Evolutionary conservation across 495 filamentous ascomycete genomes (phyloP), one percentile per base, ranked within the genome.

Genomic region (Podospora bellae-mahoneyi): DNA sequence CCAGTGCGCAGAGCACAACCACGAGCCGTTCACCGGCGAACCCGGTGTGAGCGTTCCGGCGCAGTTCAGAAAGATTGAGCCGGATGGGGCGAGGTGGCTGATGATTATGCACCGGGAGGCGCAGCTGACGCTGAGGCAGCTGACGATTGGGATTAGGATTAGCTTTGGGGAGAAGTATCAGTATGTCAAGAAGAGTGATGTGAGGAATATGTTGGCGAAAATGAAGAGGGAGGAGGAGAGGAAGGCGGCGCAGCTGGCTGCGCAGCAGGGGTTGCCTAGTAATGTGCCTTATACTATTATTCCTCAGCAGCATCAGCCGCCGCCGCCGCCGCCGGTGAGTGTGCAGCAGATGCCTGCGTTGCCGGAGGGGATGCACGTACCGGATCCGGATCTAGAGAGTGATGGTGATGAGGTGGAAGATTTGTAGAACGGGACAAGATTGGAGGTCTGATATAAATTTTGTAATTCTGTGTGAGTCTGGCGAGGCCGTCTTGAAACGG

Each of bases 141-240:
- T 78, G 62, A 78, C 76, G 39, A 77, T 78, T 27, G 76, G 76
- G 5, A 66, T 78, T 18, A 66, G 76, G 39, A 75, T 78, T 66
- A 75, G 73, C 48, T 78, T 78, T 64, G 76, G 75, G 27, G 76
- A 78, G 58, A 78, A 78, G 75, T 78, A 78, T 64, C 76, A 78
- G 72, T 78, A 78, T 57, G 76, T 78, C 62, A 77, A 78, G 64
- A 73, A 77, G 72, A 68, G 58, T 55, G 76, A 78, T 44, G 75
- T 78, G 32, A 63, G 76, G 19, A 78, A 78, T 69, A 71, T 70
- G 67, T 64, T 78, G 57, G 75, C 75, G 60, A 78, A 75, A 71
- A 77, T 78, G 68, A 77, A 77, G 70, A 66, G 75, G 15, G 75
- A 78, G 28, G 76, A 78, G 56, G 76, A 78, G 19, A 44, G 71